Evolutionary conservation across 306 rosid species (phyloP).

Genomic region (Vachellia collinsii): DNA sequence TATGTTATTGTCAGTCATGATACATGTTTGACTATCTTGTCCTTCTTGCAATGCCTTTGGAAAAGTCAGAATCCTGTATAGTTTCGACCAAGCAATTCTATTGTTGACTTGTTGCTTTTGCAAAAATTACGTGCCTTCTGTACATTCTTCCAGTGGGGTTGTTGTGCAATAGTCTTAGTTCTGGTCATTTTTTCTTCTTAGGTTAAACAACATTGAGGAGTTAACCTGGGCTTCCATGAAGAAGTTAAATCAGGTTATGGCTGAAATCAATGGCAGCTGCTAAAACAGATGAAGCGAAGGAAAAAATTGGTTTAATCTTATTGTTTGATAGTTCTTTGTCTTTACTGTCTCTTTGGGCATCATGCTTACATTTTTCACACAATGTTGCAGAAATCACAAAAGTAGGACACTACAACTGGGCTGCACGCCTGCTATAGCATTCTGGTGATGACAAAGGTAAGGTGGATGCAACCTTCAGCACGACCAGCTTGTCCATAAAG

Average conservation of each 20-base stretch:
- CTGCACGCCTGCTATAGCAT: conserved; percentile 93
- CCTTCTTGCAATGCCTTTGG: neutral
- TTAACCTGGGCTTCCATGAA: conserved; percentile 88
- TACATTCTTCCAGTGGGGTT: conserved; percentile 8
- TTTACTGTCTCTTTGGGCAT: neutral
- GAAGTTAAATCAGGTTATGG: conserved; percentile 98
- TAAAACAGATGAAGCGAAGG: conserved; percentile 91
- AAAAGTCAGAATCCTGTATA: conserved; percentile 19
- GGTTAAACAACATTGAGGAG: conserved; percentile 87
- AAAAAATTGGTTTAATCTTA: conserved; percentile 60
- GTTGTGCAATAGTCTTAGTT: neutral
- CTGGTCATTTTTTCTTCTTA: conserved; percentile 35
- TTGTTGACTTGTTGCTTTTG: neutral
- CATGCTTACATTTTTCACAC: conserved; percentile 27
- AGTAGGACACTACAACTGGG: conserved; percentile 92
- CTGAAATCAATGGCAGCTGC: conserved; percentile 94
- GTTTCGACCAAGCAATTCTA: conserved; percentile 20
- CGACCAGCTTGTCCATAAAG: conserved; percentile 13
- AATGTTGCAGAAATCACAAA: conserved; percentile 77
- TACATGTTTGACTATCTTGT: neutral
- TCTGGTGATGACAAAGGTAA: conserved; percentile 88
- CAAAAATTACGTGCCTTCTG: neutral
- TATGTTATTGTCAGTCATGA: conserved; percentile 6
- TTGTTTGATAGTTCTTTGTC: conserved; percentile 21
- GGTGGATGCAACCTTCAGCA: conserved; percentile 11